Evolutionary conservation across 1,139 yeast genomes (phyloP).

Genomic region (Groenewaldozyma sp.): DNA sequence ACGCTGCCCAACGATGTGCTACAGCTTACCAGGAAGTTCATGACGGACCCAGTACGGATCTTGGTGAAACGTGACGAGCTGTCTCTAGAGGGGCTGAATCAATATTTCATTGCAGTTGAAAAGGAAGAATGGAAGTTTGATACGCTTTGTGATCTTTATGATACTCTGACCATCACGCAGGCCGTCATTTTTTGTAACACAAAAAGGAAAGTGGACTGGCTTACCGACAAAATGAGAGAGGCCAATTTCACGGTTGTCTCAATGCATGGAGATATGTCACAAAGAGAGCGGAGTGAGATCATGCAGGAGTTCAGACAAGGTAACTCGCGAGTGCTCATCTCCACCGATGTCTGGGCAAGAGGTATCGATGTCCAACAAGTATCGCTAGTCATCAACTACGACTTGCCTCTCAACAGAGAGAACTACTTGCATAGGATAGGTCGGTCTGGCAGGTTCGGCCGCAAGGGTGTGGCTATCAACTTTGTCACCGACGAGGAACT

Average conservation of each 20-base stretch:
- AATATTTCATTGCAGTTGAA: conserved; percentile 77
- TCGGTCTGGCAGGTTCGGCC: conserved; percentile 89
- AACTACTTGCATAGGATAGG: conserved; percentile 93
- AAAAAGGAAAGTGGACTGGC: conserved; percentile 85
- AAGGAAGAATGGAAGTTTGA: conserved; percentile 95
- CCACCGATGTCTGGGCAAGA: conserved; percentile 97
- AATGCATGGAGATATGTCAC: conserved; percentile 98
- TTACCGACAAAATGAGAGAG: conserved; percentile 63
- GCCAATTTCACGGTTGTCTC: conserved; percentile 84
- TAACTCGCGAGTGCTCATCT: conserved; percentile 67
- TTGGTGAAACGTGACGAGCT: conserved; percentile 85
- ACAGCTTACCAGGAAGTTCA: conserved; percentile 78
- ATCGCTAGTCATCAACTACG: conserved; percentile 89
- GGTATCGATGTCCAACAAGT: conserved; percentile 98
- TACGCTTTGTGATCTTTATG: conserved; percentile 85
- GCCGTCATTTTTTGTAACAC: conserved; percentile 96
- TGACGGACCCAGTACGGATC: conserved; percentile 84
- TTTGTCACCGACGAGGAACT: conserved; percentile 68
- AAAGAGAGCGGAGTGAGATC: conserved; percentile 78
- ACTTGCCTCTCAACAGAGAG: conserved; percentile 75
- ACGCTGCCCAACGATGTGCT: conserved; percentile 81
- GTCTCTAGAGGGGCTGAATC: conserved; percentile 82
- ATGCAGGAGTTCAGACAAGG: conserved; percentile 64
- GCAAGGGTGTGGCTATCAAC: conserved; percentile 92
- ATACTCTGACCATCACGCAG: conserved; percentile 88